Percentiles rank a stretch among this genome's conserved stretches.
phyloP scores from a whole-genome alignment of 1,139 yeast species.

The Taphrina deformans region DNA sequence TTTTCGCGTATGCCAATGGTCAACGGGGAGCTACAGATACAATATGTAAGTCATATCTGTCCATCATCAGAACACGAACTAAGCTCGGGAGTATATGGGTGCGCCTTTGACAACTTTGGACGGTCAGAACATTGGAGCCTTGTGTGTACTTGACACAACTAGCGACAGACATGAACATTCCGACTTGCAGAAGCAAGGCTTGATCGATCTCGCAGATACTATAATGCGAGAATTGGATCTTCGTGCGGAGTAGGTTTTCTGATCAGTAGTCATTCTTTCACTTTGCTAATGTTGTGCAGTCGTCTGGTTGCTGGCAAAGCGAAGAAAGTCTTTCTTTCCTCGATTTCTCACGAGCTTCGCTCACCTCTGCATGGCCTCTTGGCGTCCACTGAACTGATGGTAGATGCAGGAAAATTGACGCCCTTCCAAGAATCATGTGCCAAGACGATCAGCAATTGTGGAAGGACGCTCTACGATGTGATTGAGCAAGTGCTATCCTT shows the following conservation, averaged over 20 bases:
- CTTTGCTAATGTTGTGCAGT: neutral
- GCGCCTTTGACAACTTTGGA: constrained; percentile 4
- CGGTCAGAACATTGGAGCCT: constrained; percentile 13
- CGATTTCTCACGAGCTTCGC: constrained; percentile 30
- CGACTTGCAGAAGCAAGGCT: neutral
- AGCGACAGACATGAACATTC: neutral
- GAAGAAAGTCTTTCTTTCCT: constrained; percentile 19
- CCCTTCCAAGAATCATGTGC: constrained; percentile 18
- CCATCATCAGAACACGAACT: neutral
- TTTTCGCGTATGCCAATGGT: constrained; percentile 12
- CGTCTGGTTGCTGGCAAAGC: constrained; percentile 5
- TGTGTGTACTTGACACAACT: constrained; percentile 23
- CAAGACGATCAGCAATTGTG: constrained; percentile 14
- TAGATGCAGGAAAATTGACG: neutral
- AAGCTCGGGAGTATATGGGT: constrained; percentile 7
- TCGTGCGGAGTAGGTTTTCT: neutral
- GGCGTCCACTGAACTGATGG: neutral
- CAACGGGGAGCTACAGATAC: constrained; percentile 1
- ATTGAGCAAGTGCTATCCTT: constrained; percentile 14
- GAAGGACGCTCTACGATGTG: constrained; percentile 18
- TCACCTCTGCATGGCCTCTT: constrained; percentile 26
- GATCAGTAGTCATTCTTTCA: neutral
- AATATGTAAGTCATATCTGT: neutral
- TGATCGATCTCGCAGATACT: constrained; percentile 11
- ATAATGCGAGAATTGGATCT: constrained; percentile 18